Percentiles rank a stretch among this genome's conserved stretches.
These are phyloP conservation scores for Sporormia fimetaria DNA, from an alignment of 495 filamentous ascomycete species.

Conservation along the genomic window DNA sequence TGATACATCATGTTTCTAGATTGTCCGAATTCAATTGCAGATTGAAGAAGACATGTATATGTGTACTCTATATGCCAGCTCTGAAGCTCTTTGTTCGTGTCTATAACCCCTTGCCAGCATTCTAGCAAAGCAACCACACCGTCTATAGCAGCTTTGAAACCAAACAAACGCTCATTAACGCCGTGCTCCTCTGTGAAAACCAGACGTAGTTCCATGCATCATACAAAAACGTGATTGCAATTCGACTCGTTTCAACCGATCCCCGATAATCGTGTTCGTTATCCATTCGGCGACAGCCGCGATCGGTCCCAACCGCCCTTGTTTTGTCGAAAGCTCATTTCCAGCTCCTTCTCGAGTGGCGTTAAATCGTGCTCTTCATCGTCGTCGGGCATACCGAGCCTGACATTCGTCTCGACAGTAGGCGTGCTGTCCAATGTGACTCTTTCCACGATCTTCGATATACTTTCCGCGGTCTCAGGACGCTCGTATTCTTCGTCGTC, in stretches of 20 bases:
- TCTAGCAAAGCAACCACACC: too few relatives aligned
- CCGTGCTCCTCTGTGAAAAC: too few relatives aligned
- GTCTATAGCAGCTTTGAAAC: too few relatives aligned
- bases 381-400: slow-evolving; percentile 20
- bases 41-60: not conserved
- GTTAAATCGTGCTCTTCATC: not conserved
- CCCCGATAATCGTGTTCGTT: too few relatives aligned
- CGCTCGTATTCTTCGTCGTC: slow-evolving; percentile 33
- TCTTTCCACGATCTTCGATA: slow-evolving; percentile 30
- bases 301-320: slow-evolving; percentile 1
- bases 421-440: slow-evolving; percentile 33
- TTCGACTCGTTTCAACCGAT: too few relatives aligned
- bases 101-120: too few relatives aligned
- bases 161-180: too few relatives aligned
- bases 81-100: not conserved
- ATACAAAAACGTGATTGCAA: too few relatives aligned
- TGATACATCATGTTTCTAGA: too few relatives aligned
- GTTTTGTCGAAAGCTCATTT: slow-evolving; percentile 17
- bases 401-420: slow-evolving; percentile 27
- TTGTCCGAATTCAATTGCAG: not conserved
- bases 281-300: not conserved
- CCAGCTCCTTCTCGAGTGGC: slow-evolving; percentile 19
- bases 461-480: slow-evolving; percentile 24
- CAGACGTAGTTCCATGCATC: too few relatives aligned
- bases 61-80: too few relatives aligned